These are phyloP conservation scores for Athelia sp. DNA, from an alignment of 1,284 basidiomycete species.

Conservation along the genomic window DNA sequence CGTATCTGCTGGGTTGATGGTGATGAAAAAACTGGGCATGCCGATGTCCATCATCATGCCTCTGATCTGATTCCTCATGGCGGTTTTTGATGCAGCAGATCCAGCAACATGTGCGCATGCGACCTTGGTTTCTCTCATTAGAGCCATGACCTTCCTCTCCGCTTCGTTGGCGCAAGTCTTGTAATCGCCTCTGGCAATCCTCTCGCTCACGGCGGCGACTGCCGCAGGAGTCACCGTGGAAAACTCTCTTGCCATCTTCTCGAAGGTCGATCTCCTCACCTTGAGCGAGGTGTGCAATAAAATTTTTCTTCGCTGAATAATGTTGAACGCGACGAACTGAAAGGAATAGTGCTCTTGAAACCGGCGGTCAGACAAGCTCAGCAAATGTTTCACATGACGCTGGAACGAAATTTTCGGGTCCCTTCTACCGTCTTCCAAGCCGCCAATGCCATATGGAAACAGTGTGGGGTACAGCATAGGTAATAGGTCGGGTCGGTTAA, in stretches of 20 bases:
- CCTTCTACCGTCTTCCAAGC: constrained; percentile 22
- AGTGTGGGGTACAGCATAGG: constrained; percentile 29
- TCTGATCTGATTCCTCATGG: constrained; percentile 32
- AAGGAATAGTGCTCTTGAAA: constrained; percentile 33
- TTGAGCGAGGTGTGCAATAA: constrained; percentile 24
- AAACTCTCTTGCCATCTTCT: constrained; percentile 15
- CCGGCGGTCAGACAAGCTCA: constrained; percentile 21
- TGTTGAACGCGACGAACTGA: constrained; percentile 31
- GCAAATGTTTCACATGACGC: constrained; percentile 22
- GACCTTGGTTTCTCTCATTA: constrained; percentile 29
- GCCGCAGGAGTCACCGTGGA: constrained; percentile 13
- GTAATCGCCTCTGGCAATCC: constrained; percentile 14
- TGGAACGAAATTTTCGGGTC: constrained; percentile 16
- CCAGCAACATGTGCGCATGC: constrained; percentile 26
- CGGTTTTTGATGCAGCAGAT: constrained; percentile 18
- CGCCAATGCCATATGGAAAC: constrained; percentile 34
- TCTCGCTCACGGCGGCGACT: constrained; percentile 15
- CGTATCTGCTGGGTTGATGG: constrained; percentile 36
- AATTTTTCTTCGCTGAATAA: constrained; percentile 23
- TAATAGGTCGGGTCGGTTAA: constrained; percentile 23
- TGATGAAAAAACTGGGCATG: constrained; percentile 30
- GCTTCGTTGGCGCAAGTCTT: constrained; percentile 14
- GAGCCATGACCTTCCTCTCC: constrained; percentile 18
- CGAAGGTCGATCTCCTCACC: constrained; percentile 16
- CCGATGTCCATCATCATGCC: constrained; percentile 25